A percentile compares a stretch with the other conserved stretches of the same genome.
These are phyloP conservation scores for Phycomyces blakesleeanus DNA, from an alignment of 192 early-diverging fungal species.

Conservation along the genomic window DNA sequence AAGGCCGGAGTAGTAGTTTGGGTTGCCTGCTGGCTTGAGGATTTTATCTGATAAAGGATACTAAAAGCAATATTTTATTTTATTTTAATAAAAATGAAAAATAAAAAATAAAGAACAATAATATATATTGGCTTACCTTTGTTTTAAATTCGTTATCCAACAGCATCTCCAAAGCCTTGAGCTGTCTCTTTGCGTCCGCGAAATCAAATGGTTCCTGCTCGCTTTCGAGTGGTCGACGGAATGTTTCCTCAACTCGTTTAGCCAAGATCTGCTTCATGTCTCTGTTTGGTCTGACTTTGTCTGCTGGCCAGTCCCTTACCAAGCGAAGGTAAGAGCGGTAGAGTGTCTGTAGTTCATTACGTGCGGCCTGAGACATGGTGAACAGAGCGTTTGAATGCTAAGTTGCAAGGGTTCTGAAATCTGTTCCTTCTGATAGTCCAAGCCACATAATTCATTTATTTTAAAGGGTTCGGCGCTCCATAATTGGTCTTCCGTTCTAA, in stretches of 20 bases:
- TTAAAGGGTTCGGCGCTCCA: too few relatives aligned
- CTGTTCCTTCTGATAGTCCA: too few relatives aligned
- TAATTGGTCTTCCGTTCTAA: too few relatives aligned
- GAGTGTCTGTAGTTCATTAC: slow-evolving; percentile 33
- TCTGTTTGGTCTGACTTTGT: slow-evolving; percentile 64
- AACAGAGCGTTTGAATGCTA: neutral
- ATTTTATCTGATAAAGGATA: slow-evolving; percentile 55
- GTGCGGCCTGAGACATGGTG: neutral
- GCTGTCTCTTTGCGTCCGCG: slow-evolving; percentile 34
- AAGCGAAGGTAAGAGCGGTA: slow-evolving; percentile 59
- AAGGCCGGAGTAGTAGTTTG: slow-evolving; percentile 52
- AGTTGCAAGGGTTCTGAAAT: neutral
- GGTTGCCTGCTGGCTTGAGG: slow-evolving; percentile 49
- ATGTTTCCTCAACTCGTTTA: slow-evolving; percentile 45
- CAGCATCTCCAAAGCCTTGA: slow-evolving; percentile 43
- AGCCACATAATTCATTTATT: too few relatives aligned
- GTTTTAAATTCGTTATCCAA: slow-evolving; percentile 49
- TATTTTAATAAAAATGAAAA: too few relatives aligned
- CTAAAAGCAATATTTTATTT: too few relatives aligned
- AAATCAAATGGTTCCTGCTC: slow-evolving; percentile 29
- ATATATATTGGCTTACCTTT: slow-evolving; percentile 42
- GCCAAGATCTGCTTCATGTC: slow-evolving; percentile 62
- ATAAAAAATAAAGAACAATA: too few relatives aligned
- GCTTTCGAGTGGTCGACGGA: slow-evolving; percentile 32
- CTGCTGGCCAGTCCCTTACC: slow-evolving; percentile 60